Base-by-base conservation (phyloP, 1,139 yeast genomes). In the Blastobotrys apis region DNA sequence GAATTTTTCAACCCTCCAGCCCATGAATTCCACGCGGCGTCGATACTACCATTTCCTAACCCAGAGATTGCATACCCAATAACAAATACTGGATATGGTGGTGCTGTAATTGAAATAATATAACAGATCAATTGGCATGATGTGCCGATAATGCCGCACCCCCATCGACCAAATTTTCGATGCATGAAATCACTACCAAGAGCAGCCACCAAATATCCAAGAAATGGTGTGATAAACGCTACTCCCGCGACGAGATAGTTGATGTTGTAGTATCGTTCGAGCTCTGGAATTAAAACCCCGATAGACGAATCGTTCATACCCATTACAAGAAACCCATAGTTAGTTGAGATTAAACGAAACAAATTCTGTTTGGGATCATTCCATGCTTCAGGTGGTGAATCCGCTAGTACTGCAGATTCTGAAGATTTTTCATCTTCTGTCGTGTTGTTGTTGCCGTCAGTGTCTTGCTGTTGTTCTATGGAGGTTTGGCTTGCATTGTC, bases 51-150 rank as follows among this genome's bases (percentile, higher is more conserved):
- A 29, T 69, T 57, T 1, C 84, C 86, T 32, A 75, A 56, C 0
- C 86, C 86, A 4, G 81, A 80, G 50, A 78, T 63, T 57, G 74
- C 75, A 53, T 73, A 79, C 0, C 72, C 81, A 29, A 72, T 56
- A 13, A 75, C 79, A 9, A 75, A 68, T 4, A 73, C 46, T 3
- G 63, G 57, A 42, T 53, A 59, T 3, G 64, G 65, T 52, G 47
- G 78, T 60, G 53, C 71, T 39, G 71, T 66, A 37, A 68, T 55
- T 9, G 72, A 71, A 2, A 73, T 56, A 0, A 69, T 58, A 53
- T 64, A 73, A 68, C 72, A 72, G 4, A 67, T 42, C 21, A 65
- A 46, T 21, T 71, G 66, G 37, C 62, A 56, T 0, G 54, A 26
- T 16, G 72, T 63, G 1, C 76, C 77, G 5, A 70, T 33, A 0